Base-by-base conservation (phyloP, 768 basidiomycete species). In the Psilocybe cyanescens region DNA sequence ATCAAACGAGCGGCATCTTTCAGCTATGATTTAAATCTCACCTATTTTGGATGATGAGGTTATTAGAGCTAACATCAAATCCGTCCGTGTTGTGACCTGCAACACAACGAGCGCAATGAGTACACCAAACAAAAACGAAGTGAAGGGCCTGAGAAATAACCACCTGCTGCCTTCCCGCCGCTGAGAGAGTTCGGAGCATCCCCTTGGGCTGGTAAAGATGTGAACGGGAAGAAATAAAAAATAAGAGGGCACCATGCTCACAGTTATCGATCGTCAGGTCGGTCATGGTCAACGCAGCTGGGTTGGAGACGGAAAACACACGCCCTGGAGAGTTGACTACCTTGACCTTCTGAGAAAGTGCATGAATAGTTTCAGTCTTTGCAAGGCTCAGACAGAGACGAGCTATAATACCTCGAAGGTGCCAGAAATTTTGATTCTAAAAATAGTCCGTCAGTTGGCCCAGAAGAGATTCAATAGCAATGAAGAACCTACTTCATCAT, bases 181-280 rank as follows among this genome's bases (percentile, higher is more conserved):
- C 86, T 87, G 11, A 80, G 73, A 0, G 80, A 71, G 67, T 88
- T 88, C 0, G 86, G 76, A 6, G 64, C 61, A 61, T 83, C 79
- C 16, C 86, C 86, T 48, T 76, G 75, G 35, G 84, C 87, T 88
- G 58, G 6, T 7, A 29, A 52, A 16, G 4, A 24, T 24, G 24
- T 24, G 24, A 9, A 39, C 24, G 7, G 53, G 35, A 12, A 14
- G 31, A 50, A 28, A 44, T 39, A 0, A 8, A 2, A 31, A 24
- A 14, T 4, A 5, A 56, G 14, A 1, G 4, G n/a, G 30, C 33
- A 16, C 31, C 8, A 28, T n/a, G 8, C 82, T 65, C 52, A 88
- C 87, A 85, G 62, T 89, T 77, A 61, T 89, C 86, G 59, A 90
- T 78, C 12, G 68, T 80, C 31, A 84, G 68, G 39, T 72, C 70